phyloP scores from a whole-genome alignment of 2,329 filamentous ascomycete genomes.

The Dactylellina leptospora region DNA sequence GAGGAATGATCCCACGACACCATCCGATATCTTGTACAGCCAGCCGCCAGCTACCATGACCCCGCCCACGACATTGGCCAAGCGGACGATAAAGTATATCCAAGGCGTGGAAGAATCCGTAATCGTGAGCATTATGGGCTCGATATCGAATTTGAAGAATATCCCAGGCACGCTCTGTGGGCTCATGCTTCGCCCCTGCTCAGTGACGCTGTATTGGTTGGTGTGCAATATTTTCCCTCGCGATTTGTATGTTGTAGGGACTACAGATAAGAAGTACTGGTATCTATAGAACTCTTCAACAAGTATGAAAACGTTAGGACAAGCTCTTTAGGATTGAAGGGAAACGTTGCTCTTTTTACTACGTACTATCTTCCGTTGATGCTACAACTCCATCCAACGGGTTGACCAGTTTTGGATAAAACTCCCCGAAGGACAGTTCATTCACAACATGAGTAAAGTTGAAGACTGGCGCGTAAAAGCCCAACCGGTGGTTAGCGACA shows the following conservation, averaged over 20 bases:
- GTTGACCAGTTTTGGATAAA: constrained; percentile 91
- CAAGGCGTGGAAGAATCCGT: constrained; percentile 81
- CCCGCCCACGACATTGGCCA: constrained; percentile 90
- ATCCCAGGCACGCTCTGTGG: constrained; percentile 83
- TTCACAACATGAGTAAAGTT: constrained; percentile 98
- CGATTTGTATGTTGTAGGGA: constrained; percentile 89
- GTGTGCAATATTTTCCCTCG: constrained; percentile 76
- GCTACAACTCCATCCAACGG: constrained; percentile 92
- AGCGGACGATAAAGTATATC: constrained; percentile 76
- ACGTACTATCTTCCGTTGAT: constrained; percentile 64
- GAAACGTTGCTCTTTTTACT: too few species aligned
- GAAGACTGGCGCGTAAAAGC: constrained; percentile 69
- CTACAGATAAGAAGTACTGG: constrained; percentile 95
- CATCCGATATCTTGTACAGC: constrained; percentile 85
- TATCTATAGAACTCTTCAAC: constrained; percentile 86
- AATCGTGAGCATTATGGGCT: constrained; percentile 88
- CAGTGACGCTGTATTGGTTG: constrained; percentile 97
- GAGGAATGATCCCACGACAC: constrained; percentile 64
- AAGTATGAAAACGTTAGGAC: not conserved
- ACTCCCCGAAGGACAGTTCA: constrained; percentile 95
- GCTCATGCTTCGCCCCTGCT: constrained; percentile 76
- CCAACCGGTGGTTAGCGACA: not conserved
- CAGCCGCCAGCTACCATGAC: constrained; percentile 93
- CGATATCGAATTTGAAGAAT: constrained; percentile 99
- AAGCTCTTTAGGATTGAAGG: not conserved